Percentiles rank a stretch among this genome's conserved stretches.
phyloP scores from a whole-genome alignment of 2,329 filamentous ascomycete genomes.

The Corniculantispora saksenae region DNA sequence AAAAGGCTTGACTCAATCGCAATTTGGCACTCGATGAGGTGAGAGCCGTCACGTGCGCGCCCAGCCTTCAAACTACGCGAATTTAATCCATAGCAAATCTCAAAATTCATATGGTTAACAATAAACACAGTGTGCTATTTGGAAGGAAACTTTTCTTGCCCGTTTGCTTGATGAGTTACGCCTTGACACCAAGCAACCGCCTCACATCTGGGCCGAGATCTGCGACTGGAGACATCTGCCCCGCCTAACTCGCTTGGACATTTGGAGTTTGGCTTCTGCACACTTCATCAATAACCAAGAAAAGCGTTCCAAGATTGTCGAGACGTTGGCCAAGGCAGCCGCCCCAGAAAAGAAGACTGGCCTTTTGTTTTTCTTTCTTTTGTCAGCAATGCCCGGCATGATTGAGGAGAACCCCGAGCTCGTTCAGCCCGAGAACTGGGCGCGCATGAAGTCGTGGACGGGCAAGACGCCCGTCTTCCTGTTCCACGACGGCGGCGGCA shows the following conservation, averaged over 20 bases:
- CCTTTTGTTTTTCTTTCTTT: not conserved
- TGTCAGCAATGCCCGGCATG: constrained; percentile 15
- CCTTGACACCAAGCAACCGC: no score
- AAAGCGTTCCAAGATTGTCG: no score
- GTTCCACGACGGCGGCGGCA: constrained; percentile 63
- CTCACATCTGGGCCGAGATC: no score
- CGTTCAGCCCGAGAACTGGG: constrained; percentile 37
- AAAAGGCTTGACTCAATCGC: not conserved
- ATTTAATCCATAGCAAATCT: not conserved
- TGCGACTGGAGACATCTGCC: no score
- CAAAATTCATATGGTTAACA: not conserved
- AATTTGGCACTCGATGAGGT: not conserved
- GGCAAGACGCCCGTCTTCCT: constrained; percentile 51
- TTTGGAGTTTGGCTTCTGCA: no score
- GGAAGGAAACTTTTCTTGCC: no score
- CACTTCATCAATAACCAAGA: no score
- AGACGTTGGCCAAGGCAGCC: not conserved
- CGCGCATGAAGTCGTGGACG: constrained; percentile 23
- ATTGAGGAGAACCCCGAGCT: constrained; percentile 35
- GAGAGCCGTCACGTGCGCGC: not conserved
- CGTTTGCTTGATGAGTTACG: not conserved
- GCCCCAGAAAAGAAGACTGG: not conserved
- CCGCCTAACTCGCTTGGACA: no score
- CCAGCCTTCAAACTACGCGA: not conserved
- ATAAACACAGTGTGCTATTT: no score